Percentiles rank a stretch among this genome's conserved stretches.
phyloP scores from a whole-genome alignment of 2,329 filamentous ascomycete genomes.

The Monilinia polystroma region DNA sequence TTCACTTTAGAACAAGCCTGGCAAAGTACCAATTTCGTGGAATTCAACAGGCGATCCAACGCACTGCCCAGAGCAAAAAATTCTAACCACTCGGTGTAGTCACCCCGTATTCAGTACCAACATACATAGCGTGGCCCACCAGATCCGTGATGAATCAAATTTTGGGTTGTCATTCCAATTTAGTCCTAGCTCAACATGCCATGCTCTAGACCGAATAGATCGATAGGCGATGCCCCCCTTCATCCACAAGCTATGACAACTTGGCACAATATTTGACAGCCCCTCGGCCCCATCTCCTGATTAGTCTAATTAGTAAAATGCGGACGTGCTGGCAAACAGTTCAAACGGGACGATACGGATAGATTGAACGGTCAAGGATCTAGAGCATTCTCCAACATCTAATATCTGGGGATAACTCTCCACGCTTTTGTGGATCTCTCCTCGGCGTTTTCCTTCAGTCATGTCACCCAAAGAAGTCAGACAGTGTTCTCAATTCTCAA shows the following conservation, averaged over 20 bases:
- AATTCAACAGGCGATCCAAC: neutral
- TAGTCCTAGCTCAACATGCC: neutral
- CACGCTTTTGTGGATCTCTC: neutral
- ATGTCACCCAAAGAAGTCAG: no score
- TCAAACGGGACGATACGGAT: neutral
- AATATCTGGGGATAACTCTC: neutral
- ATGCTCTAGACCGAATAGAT: neutral
- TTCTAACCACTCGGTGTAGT: neutral
- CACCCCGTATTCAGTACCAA: neutral
- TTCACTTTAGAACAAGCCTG: neutral
- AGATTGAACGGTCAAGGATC: neutral
- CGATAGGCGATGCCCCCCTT: neutral
- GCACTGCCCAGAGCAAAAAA: neutral
- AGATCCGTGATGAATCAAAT: neutral
- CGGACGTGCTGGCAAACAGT: neutral
- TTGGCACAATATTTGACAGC: neutral
- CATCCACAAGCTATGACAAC: slow-evolving; percentile 7
- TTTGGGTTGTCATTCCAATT: neutral
- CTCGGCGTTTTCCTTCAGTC: neutral
- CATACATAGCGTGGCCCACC: neutral
- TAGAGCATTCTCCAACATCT: neutral
- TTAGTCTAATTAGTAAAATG: neutral
- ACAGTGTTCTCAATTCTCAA: neutral
- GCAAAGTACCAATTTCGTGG: neutral
- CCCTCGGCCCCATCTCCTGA: neutral